A percentile compares a stretch with the other conserved stretches of the same genome.
Evolutionary conservation across 1,139 yeast species (phyloP).

Genomic region (Blastobotrys aristatus): DNA sequence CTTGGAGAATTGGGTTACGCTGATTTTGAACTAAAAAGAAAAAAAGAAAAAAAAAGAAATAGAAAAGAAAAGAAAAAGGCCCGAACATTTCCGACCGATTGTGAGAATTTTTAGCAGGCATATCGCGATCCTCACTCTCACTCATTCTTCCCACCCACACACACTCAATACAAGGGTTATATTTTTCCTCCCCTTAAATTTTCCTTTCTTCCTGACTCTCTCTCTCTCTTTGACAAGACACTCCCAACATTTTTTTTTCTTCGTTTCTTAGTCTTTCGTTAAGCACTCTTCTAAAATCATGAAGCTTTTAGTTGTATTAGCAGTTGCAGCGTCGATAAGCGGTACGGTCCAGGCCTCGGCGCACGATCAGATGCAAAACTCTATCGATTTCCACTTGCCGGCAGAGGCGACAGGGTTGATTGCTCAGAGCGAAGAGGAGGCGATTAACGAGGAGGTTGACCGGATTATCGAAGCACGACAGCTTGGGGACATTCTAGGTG

Average conservation of each 20-base stretch:
- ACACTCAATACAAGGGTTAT: neutral
- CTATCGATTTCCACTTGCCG: conserved; percentile 4
- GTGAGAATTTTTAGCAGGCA: too few species aligned
- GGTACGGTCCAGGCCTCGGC: conserved; percentile 12
- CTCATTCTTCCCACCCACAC: neutral
- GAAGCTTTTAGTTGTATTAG: neutral
- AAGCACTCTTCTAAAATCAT: neutral
- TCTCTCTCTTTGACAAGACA: neutral
- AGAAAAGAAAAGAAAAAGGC: too few species aligned
- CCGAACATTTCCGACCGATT: too few species aligned
- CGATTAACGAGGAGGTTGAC: neutral
- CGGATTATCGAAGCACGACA: neutral
- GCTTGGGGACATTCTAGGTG: neutral
- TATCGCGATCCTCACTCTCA: neutral
- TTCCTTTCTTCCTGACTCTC: neutral
- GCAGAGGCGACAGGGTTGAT: conserved; percentile 1
- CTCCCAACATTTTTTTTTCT: neutral
- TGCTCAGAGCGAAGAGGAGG: conserved; percentile 10
- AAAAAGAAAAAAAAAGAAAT: too few species aligned
- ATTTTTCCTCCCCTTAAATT: neutral
- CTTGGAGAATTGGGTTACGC: neutral
- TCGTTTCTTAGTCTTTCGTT: neutral
- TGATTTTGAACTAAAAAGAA: neutral
- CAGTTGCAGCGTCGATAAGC: neutral
- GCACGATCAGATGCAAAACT: conserved; percentile 2